A percentile compares a stretch with the other conserved stretches of the same genome.
These are phyloP conservation scores for Eucalyptus regnans DNA, from an alignment of 345 rosid species.

Conservation along the genomic window DNA sequence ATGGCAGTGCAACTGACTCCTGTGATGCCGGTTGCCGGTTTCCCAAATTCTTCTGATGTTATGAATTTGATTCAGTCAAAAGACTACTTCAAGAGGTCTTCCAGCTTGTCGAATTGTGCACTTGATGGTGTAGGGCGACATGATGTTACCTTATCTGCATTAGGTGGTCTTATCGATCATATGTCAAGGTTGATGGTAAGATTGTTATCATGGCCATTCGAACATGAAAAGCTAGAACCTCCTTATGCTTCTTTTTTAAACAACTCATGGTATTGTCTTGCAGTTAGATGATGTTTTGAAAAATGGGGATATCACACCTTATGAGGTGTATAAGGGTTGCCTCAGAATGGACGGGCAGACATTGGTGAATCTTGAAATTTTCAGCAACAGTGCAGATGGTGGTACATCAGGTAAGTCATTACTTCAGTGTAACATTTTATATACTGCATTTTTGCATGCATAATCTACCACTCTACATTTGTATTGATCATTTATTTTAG, in stretches of 20 bases:
- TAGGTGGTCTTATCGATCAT: slow-evolving; percentile 73
- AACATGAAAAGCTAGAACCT: background rate
- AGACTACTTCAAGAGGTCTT: slow-evolving; percentile 56
- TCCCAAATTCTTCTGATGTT: slow-evolving; percentile 57
- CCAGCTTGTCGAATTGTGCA: slow-evolving; percentile 32
- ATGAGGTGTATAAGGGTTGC: slow-evolving; percentile 72
- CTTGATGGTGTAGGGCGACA: slow-evolving; percentile 33
- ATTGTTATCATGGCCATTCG: background rate
- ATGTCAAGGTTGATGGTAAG: slow-evolving; percentile 83
- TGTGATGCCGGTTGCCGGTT: slow-evolving; percentile 20
- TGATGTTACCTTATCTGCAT: slow-evolving; percentile 49
- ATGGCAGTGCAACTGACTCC: slow-evolving; percentile 54
- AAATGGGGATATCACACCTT: slow-evolving; percentile 68
- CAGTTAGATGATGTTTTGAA: slow-evolving; percentile 73
- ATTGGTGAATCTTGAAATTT: slow-evolving; percentile 83
- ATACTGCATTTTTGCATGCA: background rate
- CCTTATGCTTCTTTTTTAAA: background rate
- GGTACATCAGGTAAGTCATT: slow-evolving; percentile 57
- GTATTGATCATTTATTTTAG: background rate
- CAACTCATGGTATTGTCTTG: background rate
- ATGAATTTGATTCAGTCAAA: slow-evolving; percentile 49
- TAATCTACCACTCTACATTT: background rate
- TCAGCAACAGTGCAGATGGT: slow-evolving; percentile 68
- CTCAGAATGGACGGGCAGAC: slow-evolving; percentile 96
- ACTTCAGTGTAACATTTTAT: background rate